Base-by-base conservation (phyloP, 257 asterid genomes). In the Leptodermis oblonga region DNA sequence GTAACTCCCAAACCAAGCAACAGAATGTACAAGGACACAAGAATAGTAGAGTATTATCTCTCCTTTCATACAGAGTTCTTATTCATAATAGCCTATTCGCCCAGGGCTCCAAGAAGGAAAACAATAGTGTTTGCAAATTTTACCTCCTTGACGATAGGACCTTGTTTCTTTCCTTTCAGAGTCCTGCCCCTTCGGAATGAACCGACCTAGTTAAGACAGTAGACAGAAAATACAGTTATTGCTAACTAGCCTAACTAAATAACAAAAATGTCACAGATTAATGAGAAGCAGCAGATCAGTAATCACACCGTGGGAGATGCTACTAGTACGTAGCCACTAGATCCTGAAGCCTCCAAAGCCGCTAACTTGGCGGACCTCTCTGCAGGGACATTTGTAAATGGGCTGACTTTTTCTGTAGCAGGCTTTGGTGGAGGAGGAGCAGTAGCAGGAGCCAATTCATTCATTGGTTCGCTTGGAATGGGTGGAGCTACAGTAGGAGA, bases 111-210 rank as follows among this genome's bases (percentile, higher is more conserved):
- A 68, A 68, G 26, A 55, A 25, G 36, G 25, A 13, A 28, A 45
- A 59, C 4, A 59, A 5, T 18, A 33, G 17, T 22, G 59, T 49
- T 62, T 62, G 73, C 43, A 22, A 68, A 10, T 41, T 28, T 25
- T 81, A 92, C 97, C 97, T 86, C 95, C 84, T 89, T 85, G 79
- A 92, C 82, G 25, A 85, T 78, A 70, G 89, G 92, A 25, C 80
- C 79, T 62, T 77, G 92, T 77, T 73, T 82, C 82, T 83, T 86
- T 79, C 95, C 95, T 78, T 87, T 92, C 31, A 76, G 41, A 65
- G 87, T 82, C 82, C 82, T 85, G 76, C 85, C 87, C 78, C 92
- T 83, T 72, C 74, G 78, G 75, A 87, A 86, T 23, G 86, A 78
- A 70, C 98, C 98, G 49, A 92, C 98, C 96, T 89, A 74, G 18